Conservation (phyloP, 768 basidiomycete species). For the Mrakia frigida region DNA sequence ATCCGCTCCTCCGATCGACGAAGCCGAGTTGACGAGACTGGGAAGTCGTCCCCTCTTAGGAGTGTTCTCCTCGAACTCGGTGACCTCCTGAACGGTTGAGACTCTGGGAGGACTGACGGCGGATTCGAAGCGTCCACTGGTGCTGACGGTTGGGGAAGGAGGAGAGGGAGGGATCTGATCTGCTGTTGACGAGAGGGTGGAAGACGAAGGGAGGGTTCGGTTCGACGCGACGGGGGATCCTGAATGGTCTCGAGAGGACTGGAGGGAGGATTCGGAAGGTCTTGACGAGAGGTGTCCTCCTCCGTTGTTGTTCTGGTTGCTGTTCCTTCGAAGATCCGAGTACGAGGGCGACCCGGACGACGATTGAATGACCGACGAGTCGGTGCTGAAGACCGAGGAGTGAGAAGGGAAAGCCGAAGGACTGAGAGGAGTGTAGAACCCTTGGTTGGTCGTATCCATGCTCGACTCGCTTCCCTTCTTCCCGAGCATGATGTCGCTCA, state of each 20-base stretch:
- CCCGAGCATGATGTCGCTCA: constrained; percentile 7
- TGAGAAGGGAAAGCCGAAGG: background rate
- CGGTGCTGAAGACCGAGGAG: background rate
- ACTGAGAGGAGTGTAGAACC: constrained; percentile 12
- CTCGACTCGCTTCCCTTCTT: constrained; percentile 35
- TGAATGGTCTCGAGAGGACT: background rate
- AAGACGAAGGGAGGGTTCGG: constrained; percentile 45
- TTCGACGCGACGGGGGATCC: background rate
- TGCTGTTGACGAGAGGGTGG: constrained; percentile 54
- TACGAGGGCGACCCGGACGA: background rate
- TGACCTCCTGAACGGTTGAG: constrained; percentile 39
- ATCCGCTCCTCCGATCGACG: constrained; percentile 26
- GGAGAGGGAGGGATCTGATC: constrained; percentile 54
- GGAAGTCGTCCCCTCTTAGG: background rate
- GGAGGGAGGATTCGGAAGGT: constrained; percentile 2
- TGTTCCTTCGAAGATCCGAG: background rate
- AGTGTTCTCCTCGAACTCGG: constrained; percentile 36
- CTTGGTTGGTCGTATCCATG: constrained; percentile 31
- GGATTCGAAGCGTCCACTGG: constrained; percentile 47
- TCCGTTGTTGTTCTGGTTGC: background rate
- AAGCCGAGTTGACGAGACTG: constrained; percentile 6
- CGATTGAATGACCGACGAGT: background rate
- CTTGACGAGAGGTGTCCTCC: background rate
- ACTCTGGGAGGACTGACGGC: constrained; percentile 37
- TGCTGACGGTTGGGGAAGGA: constrained; percentile 61